phyloP scores from a whole-genome alignment of 768 basidiomycete species.

The Macrocybe gigantea region DNA sequence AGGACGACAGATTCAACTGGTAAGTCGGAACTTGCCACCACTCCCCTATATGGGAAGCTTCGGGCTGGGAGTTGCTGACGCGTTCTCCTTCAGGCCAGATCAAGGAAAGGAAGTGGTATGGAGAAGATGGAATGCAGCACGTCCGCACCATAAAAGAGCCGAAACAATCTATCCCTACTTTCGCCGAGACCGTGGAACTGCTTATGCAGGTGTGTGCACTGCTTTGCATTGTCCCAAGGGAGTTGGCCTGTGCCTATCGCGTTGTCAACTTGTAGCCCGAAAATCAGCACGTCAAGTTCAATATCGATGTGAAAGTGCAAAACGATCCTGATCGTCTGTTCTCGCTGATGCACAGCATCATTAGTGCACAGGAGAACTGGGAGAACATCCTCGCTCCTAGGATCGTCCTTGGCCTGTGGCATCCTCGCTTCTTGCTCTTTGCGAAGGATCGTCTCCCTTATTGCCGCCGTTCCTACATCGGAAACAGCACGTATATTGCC shows the following conservation, averaged over 20 bases:
- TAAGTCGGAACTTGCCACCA: conserved; percentile 12
- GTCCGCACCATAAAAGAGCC: conserved; percentile 77
- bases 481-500: conserved; percentile 62
- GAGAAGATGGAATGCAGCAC: conserved; percentile 66
- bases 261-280: conserved; percentile 42
- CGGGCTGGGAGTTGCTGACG: not conserved
- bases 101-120: conserved; percentile 66
- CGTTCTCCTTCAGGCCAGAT: conserved; percentile 45
- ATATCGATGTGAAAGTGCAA: conserved; percentile 92
- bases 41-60: not conserved
- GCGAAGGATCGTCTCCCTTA: conserved; percentile 78
- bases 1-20: conserved; percentile 82
- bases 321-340: conserved; percentile 90
- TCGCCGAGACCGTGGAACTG: conserved; percentile 71
- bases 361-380: conserved; percentile 64
- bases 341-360: conserved; percentile 63
- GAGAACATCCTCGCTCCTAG: conserved; percentile 73
- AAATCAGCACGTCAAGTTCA: conserved; percentile 69
- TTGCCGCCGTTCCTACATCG: conserved; percentile 83
- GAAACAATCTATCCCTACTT: conserved; percentile 84
- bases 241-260: conserved; percentile 7
- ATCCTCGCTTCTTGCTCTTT: conserved; percentile 79
- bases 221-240: conserved; percentile 6
- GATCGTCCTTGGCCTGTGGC: conserved; percentile 81
- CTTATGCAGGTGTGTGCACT: conserved; percentile 62